These are phyloP conservation scores for Lachancea waltii DNA, from an alignment of 805 yeast genomes.

Conservation along the genomic window DNA sequence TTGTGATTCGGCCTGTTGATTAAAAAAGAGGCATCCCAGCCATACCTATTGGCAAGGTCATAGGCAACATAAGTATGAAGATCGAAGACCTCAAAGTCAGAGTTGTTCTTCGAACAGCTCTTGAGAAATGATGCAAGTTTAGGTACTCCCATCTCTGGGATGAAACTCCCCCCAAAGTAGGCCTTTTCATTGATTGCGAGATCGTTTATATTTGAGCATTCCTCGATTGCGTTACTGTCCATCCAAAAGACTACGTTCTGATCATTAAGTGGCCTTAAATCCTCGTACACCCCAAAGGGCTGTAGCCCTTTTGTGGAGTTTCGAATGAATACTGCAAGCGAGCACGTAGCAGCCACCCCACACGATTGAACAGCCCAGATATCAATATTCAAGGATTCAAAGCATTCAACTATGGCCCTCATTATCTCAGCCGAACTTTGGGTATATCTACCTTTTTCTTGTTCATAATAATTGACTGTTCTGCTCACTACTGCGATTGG, in stretches of 20 bases:
- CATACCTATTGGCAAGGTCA: constrained; percentile 20
- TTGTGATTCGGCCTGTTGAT: constrained; percentile 12
- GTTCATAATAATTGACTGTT: constrained; percentile 23
- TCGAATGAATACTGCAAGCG: constrained; percentile 42
- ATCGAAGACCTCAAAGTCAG: constrained; percentile 39
- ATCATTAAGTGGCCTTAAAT: constrained; percentile 11
- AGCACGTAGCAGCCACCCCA: constrained; percentile 53
- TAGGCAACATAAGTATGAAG: constrained; percentile 41
- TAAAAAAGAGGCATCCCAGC: constrained; percentile 10
- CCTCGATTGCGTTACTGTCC: constrained; percentile 42
- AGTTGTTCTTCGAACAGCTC: constrained; percentile 13
- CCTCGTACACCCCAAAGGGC: constrained; percentile 34
- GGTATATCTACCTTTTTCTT: constrained; percentile 24
- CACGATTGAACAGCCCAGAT: constrained; percentile 21
- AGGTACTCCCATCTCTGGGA: constrained; percentile 55
- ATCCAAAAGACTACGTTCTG: constrained; percentile 53
- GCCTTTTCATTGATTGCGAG: constrained; percentile 13
- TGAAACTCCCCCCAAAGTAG: constrained; percentile 39
- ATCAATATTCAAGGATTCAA: constrained; percentile 10
- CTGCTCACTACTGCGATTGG: constrained; percentile 11
- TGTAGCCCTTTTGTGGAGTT: constrained; percentile 9
- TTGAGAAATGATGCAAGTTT: constrained; percentile 39
- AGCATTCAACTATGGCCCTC: constrained; percentile 26
- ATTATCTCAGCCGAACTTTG: constrained; percentile 40
- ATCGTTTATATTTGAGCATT: constrained; percentile 31